Base-by-base conservation (phyloP, 139 green algal genomes). In the Nannochloris sp. region DNA sequence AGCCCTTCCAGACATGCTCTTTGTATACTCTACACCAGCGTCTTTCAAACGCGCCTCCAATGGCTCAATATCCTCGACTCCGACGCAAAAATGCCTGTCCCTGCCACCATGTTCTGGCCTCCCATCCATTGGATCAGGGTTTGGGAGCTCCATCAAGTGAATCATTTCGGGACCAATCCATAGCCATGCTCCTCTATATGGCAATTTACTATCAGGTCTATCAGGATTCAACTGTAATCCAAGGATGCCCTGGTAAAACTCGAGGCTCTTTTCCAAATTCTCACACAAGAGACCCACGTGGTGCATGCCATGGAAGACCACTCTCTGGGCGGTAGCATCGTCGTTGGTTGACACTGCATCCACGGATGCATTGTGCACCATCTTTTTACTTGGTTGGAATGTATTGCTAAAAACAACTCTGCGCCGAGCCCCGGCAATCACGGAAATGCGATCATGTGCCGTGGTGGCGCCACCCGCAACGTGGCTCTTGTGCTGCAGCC, bases 81-180 rank as follows among this genome's bases (percentile, higher is more conserved):
- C 77, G 2, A 93, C 53, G 70, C 87, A 95, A 46, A 91, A 84
- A 78, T 96, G 89, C 8, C 89, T 69, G 73, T 95, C 88, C 2
- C 85, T 72, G 23, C 88, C 88, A 46, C 88, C 88, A 63, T 95
- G 87, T 49, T 82, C 61, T 23, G 87, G 82, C 2, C 87, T 75
- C 8, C 71, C 72, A 9, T 66, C 64, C 44, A 76, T 19, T 0
- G 83, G 81, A 64, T 92, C 85, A 14, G 89, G 89, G 71, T 95
- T 94, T 40, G 87, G 88, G 55, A 96, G 79, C 73, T 93, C 88
- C 89, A 96, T 96, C 1, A 92, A 73, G 78, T 95, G 88, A 34
- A 95, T 88, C 87, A 93, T 93, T 55, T 93, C 87, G 3, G 78
- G 72, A 0, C 85, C 86, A 34, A 93, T 87, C 81, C 77, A 88